Evolutionary conservation across 202 grass and related monocot genomes (phyloP), one percentile per base, ranked within the genome.

Genomic region (Brachypodium distachyon): DNA sequence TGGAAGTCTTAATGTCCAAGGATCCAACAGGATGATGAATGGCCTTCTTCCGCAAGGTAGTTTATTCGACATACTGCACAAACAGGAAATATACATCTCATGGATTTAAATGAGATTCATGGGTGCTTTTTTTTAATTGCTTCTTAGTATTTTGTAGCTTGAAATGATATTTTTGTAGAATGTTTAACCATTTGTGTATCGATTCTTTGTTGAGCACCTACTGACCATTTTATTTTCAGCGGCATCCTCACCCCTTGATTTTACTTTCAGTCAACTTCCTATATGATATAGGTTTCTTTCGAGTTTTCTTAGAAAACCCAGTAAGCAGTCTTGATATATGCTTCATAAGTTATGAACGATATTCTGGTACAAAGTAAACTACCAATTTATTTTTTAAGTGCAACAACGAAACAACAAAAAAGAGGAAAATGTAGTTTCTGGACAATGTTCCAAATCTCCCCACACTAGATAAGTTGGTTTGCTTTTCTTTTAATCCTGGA

Each of bases 41-140:
- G 77, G 87, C 44, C 77, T 96, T 77, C 85, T 99, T 64, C 91
- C 85, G 54, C 96, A 89, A 92, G 96, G 96, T 99, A 92, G 37
- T 69, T 59, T 31, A 46, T 54, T 44, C 21, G 25, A 9, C n/a
- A n/a, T 25, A 58, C 33, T 13, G 26, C 50, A 67, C 50, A 50
- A 43, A 73, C n/a, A 78, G 26, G 21, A 85, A 81, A 53, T 56
- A 21, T 44, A 49, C 67, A 49, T 58, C 73, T 49, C 19, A 78
- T 86, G 73, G 16, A 56, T 42, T 61, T 72, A 28, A 44, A 49
- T 66, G 47, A 12, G 5, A 12, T 72, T 32, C 31, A 46, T 33
- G 4, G 14, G 7, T 40, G 14, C 29, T 48, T 49, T n/a, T 8
- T n/a, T 3, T 29, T 47, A 26, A 26, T 74, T 17, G 14, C 33